phyloP scores from a whole-genome alignment of 768 basidiomycete species.

The Auriscalpium vulgare region DNA sequence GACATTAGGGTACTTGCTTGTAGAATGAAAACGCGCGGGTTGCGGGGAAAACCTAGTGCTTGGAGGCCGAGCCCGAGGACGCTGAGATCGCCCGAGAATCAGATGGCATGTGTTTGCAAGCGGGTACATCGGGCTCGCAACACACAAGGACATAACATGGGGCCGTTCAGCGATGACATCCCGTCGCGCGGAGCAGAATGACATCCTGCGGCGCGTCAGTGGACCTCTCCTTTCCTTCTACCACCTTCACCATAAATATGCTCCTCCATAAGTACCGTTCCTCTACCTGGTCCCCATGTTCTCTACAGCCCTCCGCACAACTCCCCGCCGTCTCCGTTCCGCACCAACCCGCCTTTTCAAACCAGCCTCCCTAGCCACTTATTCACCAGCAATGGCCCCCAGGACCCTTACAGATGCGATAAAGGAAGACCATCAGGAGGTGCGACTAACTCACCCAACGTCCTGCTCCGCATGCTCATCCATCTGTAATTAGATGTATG shows the following conservation, averaged over 20 bases:
- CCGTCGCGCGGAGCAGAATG: no score
- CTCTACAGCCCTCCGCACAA: background rate
- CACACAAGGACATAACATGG: no score
- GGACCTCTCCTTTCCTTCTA: no score
- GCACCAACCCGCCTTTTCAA: background rate
- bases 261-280: no score
- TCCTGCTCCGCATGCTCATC: background rate
- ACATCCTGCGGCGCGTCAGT: no score
- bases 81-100: no score
- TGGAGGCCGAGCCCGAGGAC: background rate
- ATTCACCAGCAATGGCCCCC: slow-evolving; percentile 16
- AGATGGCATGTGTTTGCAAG: no score
- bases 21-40: no score
- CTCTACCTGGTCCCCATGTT: background rate
- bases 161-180: no score
- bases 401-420: slow-evolving; percentile 34
- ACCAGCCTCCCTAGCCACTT: background rate
- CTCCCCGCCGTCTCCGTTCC: background rate
- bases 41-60: no score
- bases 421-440: slow-evolving; percentile 44
- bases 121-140: no score
- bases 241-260: no score
- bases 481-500: slow-evolving; percentile 37
- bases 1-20: background rate
- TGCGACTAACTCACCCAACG: slow-evolving; percentile 10